Evolutionary conservation across 2,329 filamentous ascomycete genomes (phyloP), one percentile per base, ranked within the genome.

Genomic region (Ophiostoma perfectum): DNA sequence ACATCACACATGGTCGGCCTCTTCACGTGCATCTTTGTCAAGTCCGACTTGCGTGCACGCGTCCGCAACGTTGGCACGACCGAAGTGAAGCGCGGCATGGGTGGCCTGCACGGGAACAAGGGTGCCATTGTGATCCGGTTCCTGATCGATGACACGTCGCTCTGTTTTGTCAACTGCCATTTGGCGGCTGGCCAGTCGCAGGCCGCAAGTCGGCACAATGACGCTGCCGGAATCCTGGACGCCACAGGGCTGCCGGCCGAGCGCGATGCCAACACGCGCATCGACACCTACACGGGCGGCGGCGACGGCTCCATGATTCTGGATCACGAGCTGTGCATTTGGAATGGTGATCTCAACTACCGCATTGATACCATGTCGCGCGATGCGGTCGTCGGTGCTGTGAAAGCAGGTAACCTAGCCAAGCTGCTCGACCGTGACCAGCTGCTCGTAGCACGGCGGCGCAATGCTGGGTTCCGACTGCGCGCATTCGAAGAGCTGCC

Each of bases 81-180:
- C 5, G 92, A 97, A 76, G 89, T 99, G 72, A 99, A 99, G 78
- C 90, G 95, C 69, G 95, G 95, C 67, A 95, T 99, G 90, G 94
- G 93, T 65, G 95, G 95, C 18, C 81, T 94, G 71, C 92, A 98
- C 76, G 95, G 95, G 42, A 99, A 99, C 80, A 99, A 99, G 81
- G 95, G 95, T 71, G 95, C 93, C 27, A 86, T 98, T 47, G 85
- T 96, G 47, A 85, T 97, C 52, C 91, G 95, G n/a, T 97, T 99
- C 78, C 84, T 93, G 74, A 80, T 99, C 2, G 95, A 99, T 75
- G 93, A 99, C 77, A 95, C 90, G 66, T 97, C 94, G 1, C 79
- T 99, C 47, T 99, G 95, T 79, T 94, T 99, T 78, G 86, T 98
- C 80, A 99, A 99, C 76, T 99, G 95, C 77, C 95, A 99, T 85